phyloP scores from a whole-genome alignment of 768 basidiomycete genomes.

The Hericium alpestre region DNA sequence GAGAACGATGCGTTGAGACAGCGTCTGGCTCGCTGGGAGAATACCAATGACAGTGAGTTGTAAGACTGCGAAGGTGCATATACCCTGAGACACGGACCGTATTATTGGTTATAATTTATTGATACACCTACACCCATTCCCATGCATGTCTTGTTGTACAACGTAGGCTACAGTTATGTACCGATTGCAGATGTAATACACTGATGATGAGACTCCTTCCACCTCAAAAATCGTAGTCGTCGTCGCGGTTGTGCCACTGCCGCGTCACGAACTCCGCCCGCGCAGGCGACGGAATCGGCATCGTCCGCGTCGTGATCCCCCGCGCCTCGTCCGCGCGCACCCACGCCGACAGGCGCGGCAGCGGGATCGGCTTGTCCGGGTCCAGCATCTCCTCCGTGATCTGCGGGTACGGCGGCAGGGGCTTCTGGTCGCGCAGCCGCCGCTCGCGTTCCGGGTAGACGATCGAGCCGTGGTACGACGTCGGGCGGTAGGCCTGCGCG shows the following conservation, averaged over 20 bases:
- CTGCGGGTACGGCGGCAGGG: background rate
- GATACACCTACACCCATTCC: background rate
- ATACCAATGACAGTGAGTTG: background rate
- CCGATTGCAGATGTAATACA: background rate
- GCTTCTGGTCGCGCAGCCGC: background rate
- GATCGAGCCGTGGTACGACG: background rate
- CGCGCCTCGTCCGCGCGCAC: slow-evolving; percentile 2
- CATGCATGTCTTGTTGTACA: background rate
- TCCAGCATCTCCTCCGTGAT: background rate
- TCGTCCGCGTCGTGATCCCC: background rate
- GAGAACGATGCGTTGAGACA: slow-evolving; percentile 43
- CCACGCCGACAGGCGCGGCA: slow-evolving; percentile 2
- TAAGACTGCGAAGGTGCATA: background rate
- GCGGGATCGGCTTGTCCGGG: slow-evolving; percentile 3
- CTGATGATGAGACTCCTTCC: too few species aligned
- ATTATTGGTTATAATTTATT: background rate
- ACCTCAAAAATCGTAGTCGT: background rate
- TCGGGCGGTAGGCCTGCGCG: background rate
- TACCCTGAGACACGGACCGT: background rate
- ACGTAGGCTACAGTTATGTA: background rate
- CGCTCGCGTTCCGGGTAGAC: background rate
- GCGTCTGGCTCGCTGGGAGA: background rate
- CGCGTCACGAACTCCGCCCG: too few species aligned
- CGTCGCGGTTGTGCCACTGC: background rate
- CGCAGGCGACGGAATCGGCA: background rate